Conservation (phyloP, 306 rosid genomes). For the Glycine tomentella region DNA sequence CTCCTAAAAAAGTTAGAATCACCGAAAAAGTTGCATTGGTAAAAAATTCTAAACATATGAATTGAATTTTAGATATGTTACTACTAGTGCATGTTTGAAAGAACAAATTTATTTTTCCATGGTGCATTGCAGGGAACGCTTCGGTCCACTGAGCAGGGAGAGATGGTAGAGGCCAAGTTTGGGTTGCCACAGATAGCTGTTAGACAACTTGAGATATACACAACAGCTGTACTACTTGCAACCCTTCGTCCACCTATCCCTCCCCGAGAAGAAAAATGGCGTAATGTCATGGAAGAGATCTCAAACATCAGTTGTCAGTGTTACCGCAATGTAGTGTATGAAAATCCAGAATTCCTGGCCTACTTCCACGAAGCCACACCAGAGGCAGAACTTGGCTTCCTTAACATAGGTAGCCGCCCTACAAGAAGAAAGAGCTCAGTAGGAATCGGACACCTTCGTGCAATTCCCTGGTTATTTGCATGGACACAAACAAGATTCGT, state of each 20-base stretch:
- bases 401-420: conserved; percentile 96
- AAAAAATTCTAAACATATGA: neutral
- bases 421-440: conserved; percentile 74
- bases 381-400: conserved; percentile 96
- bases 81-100: neutral
- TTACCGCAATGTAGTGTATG: conserved; percentile 81
- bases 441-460: conserved; percentile 92
- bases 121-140: conserved; percentile 73
- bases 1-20: too few species aligned
- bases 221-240: conserved; percentile 95
- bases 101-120: conserved; percentile 12
- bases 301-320: conserved; percentile 79
- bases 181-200: conserved; percentile 92
- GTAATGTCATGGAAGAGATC: conserved; percentile 92
- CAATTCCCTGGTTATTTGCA: conserved; percentile 96
- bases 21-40: too few species aligned
- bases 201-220: conserved; percentile 93
- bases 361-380: conserved; percentile 98
- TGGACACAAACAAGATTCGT: conserved; percentile 97
- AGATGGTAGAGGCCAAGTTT: conserved; percentile 95
- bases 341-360: conserved; percentile 82
- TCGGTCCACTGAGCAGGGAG: conserved; percentile 96
- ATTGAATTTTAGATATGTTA: neutral
- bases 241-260: conserved; percentile 91
- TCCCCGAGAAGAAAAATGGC: conserved; percentile 87